phyloP scores from a whole-genome alignment of 768 basidiomycete species.

The Mycena venus region DNA sequence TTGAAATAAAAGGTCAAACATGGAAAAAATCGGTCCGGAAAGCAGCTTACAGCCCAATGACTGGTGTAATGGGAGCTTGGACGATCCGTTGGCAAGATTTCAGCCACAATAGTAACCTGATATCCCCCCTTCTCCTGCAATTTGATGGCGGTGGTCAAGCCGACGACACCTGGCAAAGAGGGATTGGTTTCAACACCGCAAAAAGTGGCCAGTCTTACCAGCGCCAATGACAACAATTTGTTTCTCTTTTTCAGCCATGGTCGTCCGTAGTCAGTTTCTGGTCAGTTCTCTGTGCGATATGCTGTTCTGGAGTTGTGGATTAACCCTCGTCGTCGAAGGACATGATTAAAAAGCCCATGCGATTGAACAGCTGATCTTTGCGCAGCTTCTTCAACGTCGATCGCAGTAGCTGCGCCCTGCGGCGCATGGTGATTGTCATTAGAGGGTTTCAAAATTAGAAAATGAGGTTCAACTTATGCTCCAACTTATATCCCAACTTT shows the following conservation, averaged over 20 bases:
- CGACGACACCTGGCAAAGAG: slow-evolving; percentile 61
- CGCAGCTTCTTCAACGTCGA: no score
- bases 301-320: no score
- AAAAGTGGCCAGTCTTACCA: background rate
- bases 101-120: slow-evolving; percentile 64
- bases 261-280: no score
- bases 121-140: slow-evolving; percentile 63
- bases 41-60: slow-evolving; percentile 65
- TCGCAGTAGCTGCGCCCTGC: no score
- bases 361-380: no score
- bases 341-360: no score
- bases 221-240: slow-evolving; percentile 16
- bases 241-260: background rate
- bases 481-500: no score
- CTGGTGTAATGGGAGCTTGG: slow-evolving; percentile 66
- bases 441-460: no score
- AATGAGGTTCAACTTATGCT: no score
- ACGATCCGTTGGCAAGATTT: slow-evolving; percentile 63
- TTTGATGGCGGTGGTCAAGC: slow-evolving; percentile 66
- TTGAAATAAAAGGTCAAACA: background rate
- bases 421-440: no score
- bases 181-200: background rate
- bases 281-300: no score
- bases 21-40: background rate
- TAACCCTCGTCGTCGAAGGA: no score